Evolutionary conservation across 2,329 filamentous ascomycete species (phyloP).

Genomic region (Phyllosticta capitalensis): DNA sequence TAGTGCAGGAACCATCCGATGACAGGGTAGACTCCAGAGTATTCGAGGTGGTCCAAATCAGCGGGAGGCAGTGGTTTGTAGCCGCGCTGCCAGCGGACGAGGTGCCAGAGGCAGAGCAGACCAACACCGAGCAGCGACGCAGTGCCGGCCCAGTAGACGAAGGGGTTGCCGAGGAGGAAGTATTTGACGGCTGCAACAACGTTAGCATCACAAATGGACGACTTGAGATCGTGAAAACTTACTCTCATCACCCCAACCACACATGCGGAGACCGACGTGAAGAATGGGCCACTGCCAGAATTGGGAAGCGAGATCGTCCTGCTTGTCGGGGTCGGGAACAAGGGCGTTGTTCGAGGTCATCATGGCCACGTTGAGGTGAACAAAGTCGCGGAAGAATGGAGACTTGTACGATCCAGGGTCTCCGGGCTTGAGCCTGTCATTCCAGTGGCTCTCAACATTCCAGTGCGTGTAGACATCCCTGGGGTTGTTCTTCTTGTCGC

Average conservation of each 20-base stretch:
- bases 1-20: constrained; percentile 96
- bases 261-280: constrained; percentile 94
- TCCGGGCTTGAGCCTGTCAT: constrained; percentile 81
- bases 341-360: constrained; percentile 99
- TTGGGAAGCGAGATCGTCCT: constrained; percentile 90
- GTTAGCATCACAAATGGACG: constrained; percentile 19
- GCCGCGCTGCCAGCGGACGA: constrained; percentile 91
- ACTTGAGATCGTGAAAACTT: constrained; percentile 32
- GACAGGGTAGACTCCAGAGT: constrained; percentile 81
- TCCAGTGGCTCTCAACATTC: constrained; percentile 94
- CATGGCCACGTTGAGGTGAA: constrained; percentile 98
- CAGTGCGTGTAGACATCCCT: constrained; percentile 94
- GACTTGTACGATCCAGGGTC: constrained; percentile 91
- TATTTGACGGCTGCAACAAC: constrained; percentile 58
- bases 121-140: constrained; percentile 64
- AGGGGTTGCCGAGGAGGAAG: constrained; percentile 92
- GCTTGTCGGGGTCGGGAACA: constrained; percentile 95
- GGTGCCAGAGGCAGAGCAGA: constrained; percentile 69
- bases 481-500: constrained; percentile 85
- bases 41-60: constrained; percentile 92
- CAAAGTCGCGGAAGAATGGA: constrained; percentile 94
- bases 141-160: constrained; percentile 93
- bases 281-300: constrained; percentile 99
- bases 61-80: constrained; percentile 68
- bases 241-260: constrained; percentile 86